Evolutionary conservation across 257 asterid genomes (phyloP), one percentile per base, ranked within the genome.

Genomic region (Linaria vulgaris): DNA sequence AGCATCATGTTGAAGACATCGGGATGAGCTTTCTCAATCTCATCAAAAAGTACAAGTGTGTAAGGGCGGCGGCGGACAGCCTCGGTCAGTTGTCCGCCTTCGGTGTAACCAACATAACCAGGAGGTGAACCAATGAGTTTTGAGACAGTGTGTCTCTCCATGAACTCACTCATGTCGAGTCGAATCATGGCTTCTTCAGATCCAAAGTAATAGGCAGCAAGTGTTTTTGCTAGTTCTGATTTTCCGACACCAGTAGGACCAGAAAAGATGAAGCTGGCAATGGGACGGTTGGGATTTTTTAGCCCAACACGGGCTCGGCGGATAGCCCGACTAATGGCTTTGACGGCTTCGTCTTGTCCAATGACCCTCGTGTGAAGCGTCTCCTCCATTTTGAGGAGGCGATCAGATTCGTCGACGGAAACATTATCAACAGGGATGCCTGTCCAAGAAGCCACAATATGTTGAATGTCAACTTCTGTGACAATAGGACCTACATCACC

Each of bases 201-300:
- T 39, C 97, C 96, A 24, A 85, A 88, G 78, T 85, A 91, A 79
- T 85, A 90, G 3, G 88, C 64, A 6, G 97, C 97, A 47, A 91
- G 57, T 3, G 94, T 61, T 66, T 91, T 91, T 0, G 96, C 96
- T 0, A 88, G 80, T 67, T 88, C 91, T 0, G 97, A 85, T 62
- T 91, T 91, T 31, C 97, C 97, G 1, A 88, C 96, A n/a, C 94
- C 97, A 8, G 96, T 88, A 31, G 97, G 97, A 24, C 97, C 97
- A 0, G 90, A 85, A 30, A 90, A 90, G 78, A 88, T 79, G 80
- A 90, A 86, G 71, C 89, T 87, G n/a, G 97, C 96, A 7, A 85
- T 79, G 10, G 97, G 98, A 15, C 96, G 79, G 65, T 78, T 78
- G 16, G 98, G 95, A 27, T 88, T 87, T 69, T 82, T 84, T 43